phyloP scores from a whole-genome alignment of 2,329 filamentous ascomycete species.

The Fusarium lyarnte region DNA sequence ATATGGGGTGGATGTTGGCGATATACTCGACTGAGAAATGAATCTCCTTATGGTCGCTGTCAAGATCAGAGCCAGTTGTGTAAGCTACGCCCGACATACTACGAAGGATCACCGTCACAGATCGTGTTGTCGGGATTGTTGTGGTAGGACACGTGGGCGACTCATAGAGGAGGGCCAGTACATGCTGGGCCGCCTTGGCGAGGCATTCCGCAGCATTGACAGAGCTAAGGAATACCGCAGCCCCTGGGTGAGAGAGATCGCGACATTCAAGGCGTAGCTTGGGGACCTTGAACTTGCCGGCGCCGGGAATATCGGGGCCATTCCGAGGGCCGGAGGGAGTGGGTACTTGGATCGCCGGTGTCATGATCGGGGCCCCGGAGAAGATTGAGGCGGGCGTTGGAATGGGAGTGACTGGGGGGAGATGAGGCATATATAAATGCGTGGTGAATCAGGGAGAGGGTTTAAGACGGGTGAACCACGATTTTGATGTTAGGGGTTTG shows the following conservation, averaged over 20 bases:
- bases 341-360: constrained; percentile 41
- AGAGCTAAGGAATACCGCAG: constrained; percentile 72
- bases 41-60: constrained; percentile 90
- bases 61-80: constrained; percentile 81
- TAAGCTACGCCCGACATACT: constrained; percentile 88
- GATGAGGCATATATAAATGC: constrained; percentile 37
- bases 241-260: constrained; percentile 68
- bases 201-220: constrained; percentile 72
- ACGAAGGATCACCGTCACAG: constrained; percentile 83
- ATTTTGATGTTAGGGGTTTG: neutral
- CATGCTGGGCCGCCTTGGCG: constrained; percentile 69
- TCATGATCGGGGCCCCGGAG: constrained; percentile 38
- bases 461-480: neutral
- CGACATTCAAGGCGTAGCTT: constrained; percentile 69
- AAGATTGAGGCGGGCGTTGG: constrained; percentile 38
- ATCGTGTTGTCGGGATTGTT: constrained; percentile 73
- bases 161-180: constrained; percentile 77
- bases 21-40: constrained; percentile 87
- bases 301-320: constrained; percentile 24
- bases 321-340: constrained; percentile 25
- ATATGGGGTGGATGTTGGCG: constrained; percentile 52
- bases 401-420: constrained; percentile 36
- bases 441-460: neutral
- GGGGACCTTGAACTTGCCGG: constrained; percentile 55
- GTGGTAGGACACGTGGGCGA: constrained; percentile 54